phyloP scores from a whole-genome alignment of 495 filamentous ascomycete genomes.

The Aspergillus olivimuriae region DNA sequence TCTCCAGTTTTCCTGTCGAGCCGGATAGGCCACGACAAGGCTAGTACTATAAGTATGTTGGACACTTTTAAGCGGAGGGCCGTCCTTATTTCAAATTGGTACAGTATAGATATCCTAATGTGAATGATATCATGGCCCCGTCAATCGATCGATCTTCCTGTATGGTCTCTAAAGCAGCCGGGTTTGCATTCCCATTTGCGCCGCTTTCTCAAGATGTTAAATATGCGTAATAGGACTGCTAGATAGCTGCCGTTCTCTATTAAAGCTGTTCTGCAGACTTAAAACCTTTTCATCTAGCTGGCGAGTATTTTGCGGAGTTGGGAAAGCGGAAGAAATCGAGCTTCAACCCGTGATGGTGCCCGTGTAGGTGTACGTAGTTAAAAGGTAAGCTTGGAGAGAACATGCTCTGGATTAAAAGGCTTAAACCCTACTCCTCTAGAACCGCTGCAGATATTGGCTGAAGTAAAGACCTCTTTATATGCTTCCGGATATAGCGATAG shows the following conservation, averaged over 20 bases:
- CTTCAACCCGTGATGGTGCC: slow-evolving; percentile 2
- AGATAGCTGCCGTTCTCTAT: slow-evolving; percentile 2
- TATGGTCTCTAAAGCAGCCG: too few species aligned
- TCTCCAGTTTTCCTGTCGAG: too few species aligned
- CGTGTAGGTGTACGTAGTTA: slow-evolving; percentile 3
- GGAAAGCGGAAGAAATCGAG: background rate
- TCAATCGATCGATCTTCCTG: too few species aligned
- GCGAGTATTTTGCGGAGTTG: slow-evolving; percentile 4
- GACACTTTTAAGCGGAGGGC: too few species aligned
- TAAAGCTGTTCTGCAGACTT: slow-evolving; percentile 1
- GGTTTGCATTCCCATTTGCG: background rate
- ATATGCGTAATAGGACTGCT: slow-evolving; percentile 1
- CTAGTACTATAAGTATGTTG: too few species aligned
- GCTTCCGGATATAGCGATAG: background rate
- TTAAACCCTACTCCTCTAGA: slow-evolving; percentile 7
- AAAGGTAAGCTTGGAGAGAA: too few species aligned
- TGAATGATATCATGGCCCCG: too few species aligned
- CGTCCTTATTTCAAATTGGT: too few species aligned
- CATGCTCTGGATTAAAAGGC: too few species aligned
- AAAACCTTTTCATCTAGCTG: slow-evolving; percentile 1
- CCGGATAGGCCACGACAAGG: too few species aligned
- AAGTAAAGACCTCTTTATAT: slow-evolving; percentile 2
- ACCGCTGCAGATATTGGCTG: slow-evolving; percentile 7
- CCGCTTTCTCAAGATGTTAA: slow-evolving; percentile 1
- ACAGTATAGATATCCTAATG: too few species aligned